phyloP scores from a whole-genome alignment of 176 grass and related monocot species.

The Luzula sylvatica region DNA sequence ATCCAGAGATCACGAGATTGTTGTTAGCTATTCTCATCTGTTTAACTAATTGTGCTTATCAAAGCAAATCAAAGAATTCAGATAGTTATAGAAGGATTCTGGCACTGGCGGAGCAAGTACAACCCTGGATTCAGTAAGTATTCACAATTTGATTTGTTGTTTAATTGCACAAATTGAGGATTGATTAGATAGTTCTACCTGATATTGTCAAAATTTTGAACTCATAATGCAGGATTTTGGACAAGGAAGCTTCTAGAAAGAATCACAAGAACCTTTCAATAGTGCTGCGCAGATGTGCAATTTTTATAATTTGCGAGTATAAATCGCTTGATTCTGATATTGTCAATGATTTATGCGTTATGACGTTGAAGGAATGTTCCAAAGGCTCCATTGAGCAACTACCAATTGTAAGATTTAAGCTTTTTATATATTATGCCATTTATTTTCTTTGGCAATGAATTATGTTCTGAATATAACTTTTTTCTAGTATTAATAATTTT shows the following conservation, averaged over 20 bases:
- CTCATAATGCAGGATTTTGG: conserved; percentile 38
- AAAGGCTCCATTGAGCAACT: conserved; percentile 36
- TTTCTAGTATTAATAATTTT: too few relatives aligned
- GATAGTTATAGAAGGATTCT: conserved; percentile 41
- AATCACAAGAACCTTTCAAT: conserved; percentile 37
- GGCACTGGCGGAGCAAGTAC: conserved; percentile 35
- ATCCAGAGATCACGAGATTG: conserved; percentile 44
- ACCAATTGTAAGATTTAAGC: conserved; percentile 31
- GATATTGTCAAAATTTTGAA: background rate
- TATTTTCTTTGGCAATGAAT: too few relatives aligned
- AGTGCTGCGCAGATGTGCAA: conserved; percentile 42
- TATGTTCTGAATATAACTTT: too few relatives aligned
- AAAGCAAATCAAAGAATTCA: conserved; percentile 34
- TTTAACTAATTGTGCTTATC: conserved; percentile 49
- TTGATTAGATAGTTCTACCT: background rate
- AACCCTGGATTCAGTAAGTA: conserved; percentile 60
- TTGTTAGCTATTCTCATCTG: conserved; percentile 37
- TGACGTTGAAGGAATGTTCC: conserved; percentile 24
- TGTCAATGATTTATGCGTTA: conserved; percentile 30
- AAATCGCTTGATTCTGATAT: conserved; percentile 24
- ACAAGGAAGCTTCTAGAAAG: conserved; percentile 31
- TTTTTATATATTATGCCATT: too few relatives aligned
- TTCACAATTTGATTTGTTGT: background rate
- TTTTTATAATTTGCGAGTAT: conserved; percentile 36
- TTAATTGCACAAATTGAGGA: background rate